Percentiles rank a stretch among this genome's conserved stretches.
Evolutionary conservation across 371 early-diverging fungal genomes (phyloP).

Genomic region (Polyrhizophydium stewartii): DNA sequence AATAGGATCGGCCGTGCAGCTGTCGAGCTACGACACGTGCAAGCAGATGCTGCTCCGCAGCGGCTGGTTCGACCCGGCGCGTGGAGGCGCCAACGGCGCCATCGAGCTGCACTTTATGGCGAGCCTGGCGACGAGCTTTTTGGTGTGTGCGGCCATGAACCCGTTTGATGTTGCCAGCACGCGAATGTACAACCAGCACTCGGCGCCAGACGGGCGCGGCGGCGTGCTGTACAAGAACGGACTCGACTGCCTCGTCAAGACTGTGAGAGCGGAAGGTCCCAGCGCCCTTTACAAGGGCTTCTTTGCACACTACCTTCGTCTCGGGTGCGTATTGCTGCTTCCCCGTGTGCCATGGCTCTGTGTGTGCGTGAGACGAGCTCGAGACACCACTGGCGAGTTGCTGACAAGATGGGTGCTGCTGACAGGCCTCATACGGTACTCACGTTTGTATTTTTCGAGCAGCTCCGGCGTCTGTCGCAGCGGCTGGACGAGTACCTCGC

Average conservation of each 20-base stretch:
- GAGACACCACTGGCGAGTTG: neutral
- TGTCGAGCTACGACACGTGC: slow-evolving; percentile 83
- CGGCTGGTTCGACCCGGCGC: slow-evolving; percentile 48
- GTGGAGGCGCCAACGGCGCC: slow-evolving; percentile 46
- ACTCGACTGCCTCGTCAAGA: slow-evolving; percentile 81
- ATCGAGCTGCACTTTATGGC: slow-evolving; percentile 69
- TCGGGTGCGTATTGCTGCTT: slow-evolving; percentile 61
- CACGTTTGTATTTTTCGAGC: slow-evolving; percentile 83
- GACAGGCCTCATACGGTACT: slow-evolving; percentile 88
- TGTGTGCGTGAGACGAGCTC: neutral
- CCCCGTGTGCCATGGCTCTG: neutral
- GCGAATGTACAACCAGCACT: slow-evolving; percentile 90
- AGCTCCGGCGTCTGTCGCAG: no score
- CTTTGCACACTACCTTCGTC: slow-evolving; percentile 86
- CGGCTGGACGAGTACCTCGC: no score
- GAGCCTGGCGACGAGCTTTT: slow-evolving; percentile 77
- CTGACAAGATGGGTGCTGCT: slow-evolving; percentile 1
- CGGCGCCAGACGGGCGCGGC: slow-evolving; percentile 43
- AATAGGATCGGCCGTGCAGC: slow-evolving; percentile 87
- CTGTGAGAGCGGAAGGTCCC: slow-evolving; percentile 77
- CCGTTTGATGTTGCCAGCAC: slow-evolving; percentile 95
- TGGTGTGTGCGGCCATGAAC: slow-evolving; percentile 91
- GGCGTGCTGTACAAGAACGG: slow-evolving; percentile 71
- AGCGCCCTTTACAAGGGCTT: slow-evolving; percentile 89
- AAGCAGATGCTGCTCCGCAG: slow-evolving; percentile 59